Evolutionary conservation across 2,329 filamentous ascomycete species (phyloP).

Genomic region (Aspergillus carbonarius): DNA sequence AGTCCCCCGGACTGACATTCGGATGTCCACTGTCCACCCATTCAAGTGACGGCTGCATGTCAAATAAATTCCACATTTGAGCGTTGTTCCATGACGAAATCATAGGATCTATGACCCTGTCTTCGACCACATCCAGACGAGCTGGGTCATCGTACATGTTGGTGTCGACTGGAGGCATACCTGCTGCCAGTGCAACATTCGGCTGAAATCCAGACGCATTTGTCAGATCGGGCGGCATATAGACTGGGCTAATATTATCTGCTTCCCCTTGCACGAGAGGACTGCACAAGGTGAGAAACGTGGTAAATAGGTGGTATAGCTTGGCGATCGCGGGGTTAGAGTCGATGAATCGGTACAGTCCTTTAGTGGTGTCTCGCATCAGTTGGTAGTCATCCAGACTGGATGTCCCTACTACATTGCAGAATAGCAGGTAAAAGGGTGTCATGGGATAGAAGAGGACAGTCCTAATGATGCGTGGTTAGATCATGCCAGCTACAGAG

Average conservation of each 20-base stretch:
- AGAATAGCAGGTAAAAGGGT: neutral
- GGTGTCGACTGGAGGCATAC: neutral
- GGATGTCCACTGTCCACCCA: neutral
- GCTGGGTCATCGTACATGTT: neutral
- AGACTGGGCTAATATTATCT: neutral
- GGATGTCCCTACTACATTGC: neutral
- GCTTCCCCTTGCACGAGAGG: neutral
- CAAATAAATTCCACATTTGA: neutral
- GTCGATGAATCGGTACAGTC: neutral
- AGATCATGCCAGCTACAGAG: neutral
- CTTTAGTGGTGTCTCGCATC: neutral
- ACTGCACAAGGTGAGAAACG: neutral
- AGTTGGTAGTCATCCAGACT: neutral
- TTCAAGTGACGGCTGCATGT: neutral
- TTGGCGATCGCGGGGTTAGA: neutral
- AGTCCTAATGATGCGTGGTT: neutral
- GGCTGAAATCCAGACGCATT: neutral
- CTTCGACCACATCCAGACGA: neutral
- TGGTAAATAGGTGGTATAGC: neutral
- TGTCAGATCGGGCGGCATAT: neutral
- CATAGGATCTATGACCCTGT: neutral
- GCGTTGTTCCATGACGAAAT: neutral
- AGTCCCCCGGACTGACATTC: neutral
- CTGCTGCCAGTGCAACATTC: neutral
- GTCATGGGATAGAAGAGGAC: neutral